Percentiles rank a stretch among this genome's conserved stretches.
These are phyloP conservation scores for Podaxis sp. DNA, from an alignment of 768 basidiomycete genomes.

Conservation along the genomic window DNA sequence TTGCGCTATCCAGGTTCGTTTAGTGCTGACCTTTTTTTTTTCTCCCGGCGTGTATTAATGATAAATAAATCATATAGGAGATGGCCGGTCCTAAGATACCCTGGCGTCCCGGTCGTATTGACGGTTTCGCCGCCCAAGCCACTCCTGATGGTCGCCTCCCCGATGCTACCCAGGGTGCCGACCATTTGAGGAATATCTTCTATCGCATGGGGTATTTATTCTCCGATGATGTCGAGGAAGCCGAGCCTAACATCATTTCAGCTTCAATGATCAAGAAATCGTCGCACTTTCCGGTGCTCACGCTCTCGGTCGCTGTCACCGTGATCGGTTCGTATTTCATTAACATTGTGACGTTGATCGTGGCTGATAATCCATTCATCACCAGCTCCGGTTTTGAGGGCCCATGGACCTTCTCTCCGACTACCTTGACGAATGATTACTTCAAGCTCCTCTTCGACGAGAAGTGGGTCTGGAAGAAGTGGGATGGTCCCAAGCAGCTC, in stretches of 20 bases:
- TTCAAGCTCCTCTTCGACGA: conserved; percentile 85
- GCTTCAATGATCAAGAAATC: conserved; percentile 96
- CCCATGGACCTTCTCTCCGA: conserved; percentile 96
- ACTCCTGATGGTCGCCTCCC: conserved; percentile 91
- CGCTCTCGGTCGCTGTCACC: conserved; percentile 93
- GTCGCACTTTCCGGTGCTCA: conserved; percentile 94
- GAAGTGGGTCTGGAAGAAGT: conserved; percentile 96
- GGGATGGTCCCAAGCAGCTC: conserved; percentile 91
- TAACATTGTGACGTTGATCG: background rate
- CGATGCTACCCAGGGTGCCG: conserved; percentile 78
- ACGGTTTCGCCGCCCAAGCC: conserved; percentile 70
- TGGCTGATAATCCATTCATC: background rate
- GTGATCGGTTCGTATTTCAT: conserved; percentile 51
- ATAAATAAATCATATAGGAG: conserved; percentile 46
- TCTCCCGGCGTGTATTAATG: background rate
- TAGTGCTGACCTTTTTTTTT: background rate
- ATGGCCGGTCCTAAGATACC: conserved; percentile 90
- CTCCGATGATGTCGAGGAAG: background rate
- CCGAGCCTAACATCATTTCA: conserved; percentile 17
- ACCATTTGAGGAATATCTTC: conserved; percentile 88
- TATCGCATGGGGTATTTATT: conserved; percentile 75
- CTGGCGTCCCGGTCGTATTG: conserved; percentile 92
- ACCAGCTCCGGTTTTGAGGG: conserved; percentile 78
- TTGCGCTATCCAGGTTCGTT: conserved; percentile 68
- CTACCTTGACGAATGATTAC: conserved; percentile 83